Conservation (phyloP, 2,329 filamentous ascomycete species). For the Keithomyces neogunnii region DNA sequence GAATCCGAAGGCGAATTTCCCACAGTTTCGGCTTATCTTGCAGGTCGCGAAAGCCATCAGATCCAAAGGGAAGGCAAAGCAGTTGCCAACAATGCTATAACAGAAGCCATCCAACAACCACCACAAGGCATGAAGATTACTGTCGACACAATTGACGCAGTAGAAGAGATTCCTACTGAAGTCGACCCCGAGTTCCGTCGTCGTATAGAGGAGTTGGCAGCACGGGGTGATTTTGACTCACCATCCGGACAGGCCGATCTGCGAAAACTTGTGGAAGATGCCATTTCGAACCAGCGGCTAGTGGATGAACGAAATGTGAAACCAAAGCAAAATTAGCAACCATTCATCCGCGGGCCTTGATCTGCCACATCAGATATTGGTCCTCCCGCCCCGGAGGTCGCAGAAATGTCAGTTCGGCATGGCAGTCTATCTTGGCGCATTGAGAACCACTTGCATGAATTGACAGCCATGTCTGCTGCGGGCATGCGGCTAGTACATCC, state of each 20-base stretch:
- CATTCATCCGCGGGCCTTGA: slow-evolving; percentile 34
- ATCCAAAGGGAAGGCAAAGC: slow-evolving; percentile 20
- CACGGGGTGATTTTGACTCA: slow-evolving; percentile 73
- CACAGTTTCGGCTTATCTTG: slow-evolving; percentile 64
- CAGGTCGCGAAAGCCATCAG: slow-evolving; percentile 18
- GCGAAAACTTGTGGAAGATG: slow-evolving; percentile 71
- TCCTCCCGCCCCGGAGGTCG: slow-evolving; percentile 38
- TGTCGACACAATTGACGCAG: slow-evolving; percentile 63
- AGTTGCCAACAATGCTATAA: slow-evolving; percentile 17
- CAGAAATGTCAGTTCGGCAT: slow-evolving; percentile 44
- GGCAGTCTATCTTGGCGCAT: slow-evolving; percentile 32
- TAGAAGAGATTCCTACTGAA: slow-evolving; percentile 49
- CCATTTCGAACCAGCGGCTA: slow-evolving; percentile 57
- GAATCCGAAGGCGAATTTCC: slow-evolving; percentile 70
- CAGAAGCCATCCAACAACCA: slow-evolving; percentile 47
- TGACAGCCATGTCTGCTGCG: slow-evolving; percentile 45
- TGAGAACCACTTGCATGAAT: slow-evolving; percentile 44
- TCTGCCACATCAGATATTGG: slow-evolving; percentile 55
- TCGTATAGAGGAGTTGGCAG: slow-evolving; percentile 82
- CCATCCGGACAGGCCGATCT: slow-evolving; percentile 73
- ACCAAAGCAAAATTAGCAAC: slow-evolving; percentile 43
- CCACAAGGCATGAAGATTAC: slow-evolving; percentile 73
- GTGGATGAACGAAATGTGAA: slow-evolving; percentile 59
- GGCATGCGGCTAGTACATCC: slow-evolving; percentile 33
- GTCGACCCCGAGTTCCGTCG: slow-evolving; percentile 76